Evolutionary conservation across 208 protist genomes (phyloP), one percentile per base, ranked within the genome.

Genomic region (Acanthamoeba divionensis): DNA sequence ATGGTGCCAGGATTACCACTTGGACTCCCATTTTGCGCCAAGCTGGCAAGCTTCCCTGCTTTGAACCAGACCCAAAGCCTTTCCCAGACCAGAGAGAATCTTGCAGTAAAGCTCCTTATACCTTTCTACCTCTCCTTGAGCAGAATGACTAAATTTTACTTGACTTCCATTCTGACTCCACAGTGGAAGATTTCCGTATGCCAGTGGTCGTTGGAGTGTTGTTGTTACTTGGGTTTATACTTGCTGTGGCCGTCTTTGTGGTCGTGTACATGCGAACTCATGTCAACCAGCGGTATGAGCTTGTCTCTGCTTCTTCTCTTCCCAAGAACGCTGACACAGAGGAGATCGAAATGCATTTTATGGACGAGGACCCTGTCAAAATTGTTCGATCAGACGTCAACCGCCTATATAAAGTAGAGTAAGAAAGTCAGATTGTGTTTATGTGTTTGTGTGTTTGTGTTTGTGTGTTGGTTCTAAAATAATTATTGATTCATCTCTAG

Each of bases 311-410:
- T 33, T 82, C 71, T 2, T 45, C 44, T 41, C 36, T 41, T 41
- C 36, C 36, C 71, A 82, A 82, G 71, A 52, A 29, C 38, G 3
- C 71, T n/a, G 12, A 10, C 26, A 33, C 45, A 29, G 60, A 82
- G 29, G 71, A 82, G 71, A 41, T 82, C n/a, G 71, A 82, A 52
- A 55, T 82, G 38, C 71, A 82, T 31, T 82, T 60, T 52, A 21
- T 62, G 13, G 26, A 38, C 71, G 12, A 45, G 47, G 18, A 29
- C 18, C 13, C 45, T 9, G 47, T 63, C 47, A 18, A 10, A 12
- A 7, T 57, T 31, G 38, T 13, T 26, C 33, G 21, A 12, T 45
- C 54, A 33, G 71, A 82, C 9, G n/a, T 82, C 10, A 52, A 82
- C 26, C 71, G 71, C 38, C 44, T 82, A 24, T 82, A 62, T 52